phyloP scores from a whole-genome alignment of 106 monocot species.

The Dendrobium huoshanense region DNA sequence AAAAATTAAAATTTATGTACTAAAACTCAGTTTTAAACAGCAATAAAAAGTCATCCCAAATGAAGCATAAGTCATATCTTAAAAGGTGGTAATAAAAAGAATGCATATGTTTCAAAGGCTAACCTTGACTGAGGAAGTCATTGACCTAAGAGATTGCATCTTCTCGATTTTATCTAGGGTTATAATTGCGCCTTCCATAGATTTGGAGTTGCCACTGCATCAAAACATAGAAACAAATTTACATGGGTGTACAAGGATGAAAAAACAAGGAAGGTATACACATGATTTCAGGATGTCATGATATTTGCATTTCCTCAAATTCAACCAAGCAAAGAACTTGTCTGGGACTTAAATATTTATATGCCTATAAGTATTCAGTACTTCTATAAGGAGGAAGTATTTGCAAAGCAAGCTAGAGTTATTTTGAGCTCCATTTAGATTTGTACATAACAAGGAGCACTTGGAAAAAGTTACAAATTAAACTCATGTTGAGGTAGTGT shows the following conservation, averaged over 20 bases:
- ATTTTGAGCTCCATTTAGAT: not conserved
- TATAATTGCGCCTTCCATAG: slow-evolving; percentile 13
- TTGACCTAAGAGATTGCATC: slow-evolving; percentile 57
- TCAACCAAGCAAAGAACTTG: not conserved
- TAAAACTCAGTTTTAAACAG: too few species aligned
- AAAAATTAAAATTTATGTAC: too few species aligned
- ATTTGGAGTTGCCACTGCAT: slow-evolving; percentile 48
- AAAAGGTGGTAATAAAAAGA: not conserved
- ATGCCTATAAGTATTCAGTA: not conserved
- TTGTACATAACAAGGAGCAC: not conserved
- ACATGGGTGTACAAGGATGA: not conserved
- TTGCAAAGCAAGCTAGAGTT: not conserved
- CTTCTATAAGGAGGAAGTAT: not conserved
- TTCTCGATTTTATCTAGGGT: slow-evolving; percentile 38
- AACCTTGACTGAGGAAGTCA: slow-evolving; percentile 62
- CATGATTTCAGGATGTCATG: not conserved
- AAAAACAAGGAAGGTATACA: not conserved
- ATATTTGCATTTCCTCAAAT: not conserved
- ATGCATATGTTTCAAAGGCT: not conserved
- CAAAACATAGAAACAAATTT: slow-evolving; percentile 8
- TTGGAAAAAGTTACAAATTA: not conserved
- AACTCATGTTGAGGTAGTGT: not conserved
- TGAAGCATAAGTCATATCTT: not conserved
- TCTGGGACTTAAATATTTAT: not conserved
- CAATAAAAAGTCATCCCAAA: too few species aligned